A percentile compares a stretch with the other conserved stretches of the same genome.
These are phyloP conservation scores for Calonectria henricotiae DNA, from an alignment of 2,329 filamentous ascomycete genomes.

Conservation along the genomic window DNA sequence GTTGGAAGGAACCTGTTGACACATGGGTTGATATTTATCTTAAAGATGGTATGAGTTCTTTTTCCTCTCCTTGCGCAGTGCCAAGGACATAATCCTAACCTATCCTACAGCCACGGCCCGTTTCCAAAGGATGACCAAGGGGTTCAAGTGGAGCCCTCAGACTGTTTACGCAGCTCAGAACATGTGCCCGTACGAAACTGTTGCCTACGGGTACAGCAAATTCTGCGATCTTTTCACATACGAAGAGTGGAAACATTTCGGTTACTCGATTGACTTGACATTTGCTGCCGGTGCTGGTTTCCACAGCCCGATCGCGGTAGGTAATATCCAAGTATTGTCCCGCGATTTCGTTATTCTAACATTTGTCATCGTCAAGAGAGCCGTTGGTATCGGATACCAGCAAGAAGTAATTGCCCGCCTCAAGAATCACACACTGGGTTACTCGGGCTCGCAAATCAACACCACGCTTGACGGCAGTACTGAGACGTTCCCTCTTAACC, in stretches of 20 bases:
- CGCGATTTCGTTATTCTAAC: not conserved
- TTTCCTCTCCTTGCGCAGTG: not conserved
- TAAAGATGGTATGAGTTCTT: slow-evolving; percentile 64
- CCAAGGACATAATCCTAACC: slow-evolving; percentile 10
- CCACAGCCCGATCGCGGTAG: slow-evolving; percentile 74
- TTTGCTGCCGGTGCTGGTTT: slow-evolving; percentile 77
- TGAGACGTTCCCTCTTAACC: slow-evolving; percentile 81
- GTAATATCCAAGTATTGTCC: slow-evolving; percentile 42
- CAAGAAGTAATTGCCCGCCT: slow-evolving; percentile 82
- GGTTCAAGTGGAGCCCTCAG: slow-evolving; percentile 75
- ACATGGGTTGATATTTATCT: slow-evolving; percentile 79
- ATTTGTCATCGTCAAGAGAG: slow-evolving; percentile 63
- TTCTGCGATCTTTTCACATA: slow-evolving; percentile 85
- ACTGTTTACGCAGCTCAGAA: slow-evolving; percentile 80
- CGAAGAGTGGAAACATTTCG: slow-evolving; percentile 81
- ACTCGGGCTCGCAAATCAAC: slow-evolving; percentile 76
- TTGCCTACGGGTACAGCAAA: slow-evolving; percentile 81
- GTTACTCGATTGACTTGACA: slow-evolving; percentile 79
- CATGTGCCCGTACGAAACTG: slow-evolving; percentile 84
- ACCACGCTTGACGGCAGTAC: slow-evolving; percentile 79
- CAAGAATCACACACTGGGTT: slow-evolving; percentile 75
- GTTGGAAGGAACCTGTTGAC: slow-evolving; percentile 69
- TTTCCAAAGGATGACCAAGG: slow-evolving; percentile 70
- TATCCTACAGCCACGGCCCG: slow-evolving; percentile 70
- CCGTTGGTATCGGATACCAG: slow-evolving; percentile 82